A percentile compares a stretch with the other conserved stretches of the same genome.
Conservation (phyloP, 768 basidiomycete genomes). For the Auriscalpium vulgare region DNA sequence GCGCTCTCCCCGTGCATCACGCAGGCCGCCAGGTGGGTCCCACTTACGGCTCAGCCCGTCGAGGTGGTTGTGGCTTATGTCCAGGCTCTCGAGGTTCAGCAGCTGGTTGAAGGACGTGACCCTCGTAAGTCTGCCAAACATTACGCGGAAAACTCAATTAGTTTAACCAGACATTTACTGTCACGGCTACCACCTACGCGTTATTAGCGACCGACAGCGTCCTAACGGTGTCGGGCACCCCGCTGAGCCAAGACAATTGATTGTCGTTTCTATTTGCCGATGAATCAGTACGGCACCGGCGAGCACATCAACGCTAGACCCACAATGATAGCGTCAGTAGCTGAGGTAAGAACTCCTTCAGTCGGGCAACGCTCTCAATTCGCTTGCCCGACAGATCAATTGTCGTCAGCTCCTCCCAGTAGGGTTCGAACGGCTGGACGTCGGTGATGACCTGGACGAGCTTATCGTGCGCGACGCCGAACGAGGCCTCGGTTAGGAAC, state of each 20-base stretch:
- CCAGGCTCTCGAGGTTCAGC: constrained; percentile 77
- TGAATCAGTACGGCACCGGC: background rate
- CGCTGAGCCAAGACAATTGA: constrained; percentile 72
- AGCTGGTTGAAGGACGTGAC: constrained; percentile 87
- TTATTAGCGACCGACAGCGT: constrained; percentile 75
- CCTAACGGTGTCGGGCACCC: constrained; percentile 62
- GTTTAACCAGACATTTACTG: background rate
- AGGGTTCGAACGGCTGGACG: constrained; percentile 87
- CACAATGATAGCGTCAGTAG: constrained; percentile 73
- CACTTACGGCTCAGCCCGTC: constrained; percentile 72
- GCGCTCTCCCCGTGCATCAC: constrained; percentile 10
- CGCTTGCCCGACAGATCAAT: constrained; percentile 72
- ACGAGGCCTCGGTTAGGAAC: constrained; percentile 94
- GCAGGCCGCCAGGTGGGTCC: background rate
- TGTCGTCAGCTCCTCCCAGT: constrained; percentile 76
- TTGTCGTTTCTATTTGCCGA: constrained; percentile 52
- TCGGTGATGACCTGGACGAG: constrained; percentile 92
- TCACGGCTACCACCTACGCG: constrained; percentile 36
- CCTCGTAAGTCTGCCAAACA: constrained; percentile 55
- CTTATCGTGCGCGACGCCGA: constrained; percentile 86
- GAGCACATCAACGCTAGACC: constrained; percentile 20
- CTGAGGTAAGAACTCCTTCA: constrained; percentile 86
- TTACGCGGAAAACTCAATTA: constrained; percentile 7
- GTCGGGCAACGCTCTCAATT: constrained; percentile 71
- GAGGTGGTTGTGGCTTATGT: constrained; percentile 85